Evolutionary conservation across 495 filamentous ascomycete species (phyloP).

Genomic region (Penicillium bovifimosum): DNA sequence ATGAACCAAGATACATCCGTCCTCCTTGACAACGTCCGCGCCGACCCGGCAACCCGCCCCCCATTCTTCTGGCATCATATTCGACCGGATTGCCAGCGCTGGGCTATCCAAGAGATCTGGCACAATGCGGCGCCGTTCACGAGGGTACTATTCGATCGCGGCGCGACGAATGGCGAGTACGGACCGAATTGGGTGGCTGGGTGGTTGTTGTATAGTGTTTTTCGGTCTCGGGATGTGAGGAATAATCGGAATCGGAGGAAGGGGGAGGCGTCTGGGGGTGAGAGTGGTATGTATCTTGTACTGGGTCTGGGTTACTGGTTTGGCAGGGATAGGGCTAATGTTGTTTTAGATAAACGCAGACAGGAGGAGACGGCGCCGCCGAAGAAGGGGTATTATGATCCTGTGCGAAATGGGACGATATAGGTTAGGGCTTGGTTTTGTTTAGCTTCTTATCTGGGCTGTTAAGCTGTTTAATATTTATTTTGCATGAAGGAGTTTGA

Average conservation of each 20-base stretch:
- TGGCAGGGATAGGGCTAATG: not conserved
- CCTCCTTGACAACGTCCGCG: slow-evolving; percentile 37
- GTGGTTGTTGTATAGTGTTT: slow-evolving; percentile 56
- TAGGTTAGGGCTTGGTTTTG: slow-evolving; percentile 4
- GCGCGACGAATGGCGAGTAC: slow-evolving; percentile 35
- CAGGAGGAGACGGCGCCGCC: slow-evolving; percentile 20
- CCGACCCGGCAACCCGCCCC: slow-evolving; percentile 29
- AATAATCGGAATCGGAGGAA: slow-evolving; percentile 47
- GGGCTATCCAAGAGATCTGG: slow-evolving; percentile 39
- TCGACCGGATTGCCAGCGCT: slow-evolving; percentile 38
- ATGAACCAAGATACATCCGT: slow-evolving; percentile 36
- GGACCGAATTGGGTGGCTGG: slow-evolving; percentile 54
- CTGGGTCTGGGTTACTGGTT: too few species aligned
- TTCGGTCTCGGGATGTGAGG: slow-evolving; percentile 51
- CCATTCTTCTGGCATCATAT: slow-evolving; percentile 47
- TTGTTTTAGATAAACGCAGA: slow-evolving; percentile 18
- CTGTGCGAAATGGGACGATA: slow-evolving; percentile 39
- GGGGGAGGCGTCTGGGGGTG: slow-evolving; percentile 24
- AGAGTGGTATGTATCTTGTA: slow-evolving; percentile 32
- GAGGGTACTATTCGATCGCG: slow-evolving; percentile 35
- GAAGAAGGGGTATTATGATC: slow-evolving; percentile 42
- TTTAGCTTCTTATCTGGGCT: not conserved
- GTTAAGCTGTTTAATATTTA: not conserved
- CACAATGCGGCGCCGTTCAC: slow-evolving; percentile 32
- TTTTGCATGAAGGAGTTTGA: not conserved